Evolutionary conservation across 768 basidiomycete species (phyloP).

Genomic region (Tremella mesenterica): DNA sequence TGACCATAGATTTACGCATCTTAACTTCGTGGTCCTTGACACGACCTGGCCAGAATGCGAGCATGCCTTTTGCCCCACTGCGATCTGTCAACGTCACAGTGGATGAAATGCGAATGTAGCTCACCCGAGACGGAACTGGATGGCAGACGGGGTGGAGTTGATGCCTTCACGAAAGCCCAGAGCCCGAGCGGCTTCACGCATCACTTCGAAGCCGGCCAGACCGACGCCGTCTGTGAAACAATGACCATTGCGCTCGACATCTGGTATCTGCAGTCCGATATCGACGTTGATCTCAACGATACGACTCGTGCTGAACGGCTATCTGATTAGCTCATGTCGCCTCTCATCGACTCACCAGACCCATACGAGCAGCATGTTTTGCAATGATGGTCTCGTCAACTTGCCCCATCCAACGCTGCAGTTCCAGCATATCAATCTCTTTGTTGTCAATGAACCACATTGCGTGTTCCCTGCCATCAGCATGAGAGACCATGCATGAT

Average conservation of each 20-base stretch:
- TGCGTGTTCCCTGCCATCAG: slow-evolving; percentile 35
- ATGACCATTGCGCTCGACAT: slow-evolving; percentile 27
- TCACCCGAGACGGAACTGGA: slow-evolving; percentile 42
- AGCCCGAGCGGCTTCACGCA: slow-evolving; percentile 28
- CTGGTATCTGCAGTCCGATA: slow-evolving; percentile 13
- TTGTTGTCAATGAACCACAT: slow-evolving; percentile 40
- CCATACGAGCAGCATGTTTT: slow-evolving; percentile 41
- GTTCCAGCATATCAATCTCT: slow-evolving; percentile 20
- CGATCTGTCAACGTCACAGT: slow-evolving; percentile 3
- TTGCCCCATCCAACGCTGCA: slow-evolving; percentile 38
- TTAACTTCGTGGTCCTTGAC: slow-evolving; percentile 24
- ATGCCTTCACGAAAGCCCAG: slow-evolving; percentile 27
- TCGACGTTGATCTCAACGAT: slow-evolving; percentile 30
- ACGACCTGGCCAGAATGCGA: slow-evolving; percentile 31
- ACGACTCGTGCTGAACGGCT: slow-evolving; percentile 41
- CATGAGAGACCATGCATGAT: background rate
- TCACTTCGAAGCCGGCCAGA: slow-evolving; percentile 30
- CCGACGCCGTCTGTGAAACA: slow-evolving; percentile 43
- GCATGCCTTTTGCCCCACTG: slow-evolving; percentile 41
- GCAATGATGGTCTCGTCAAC: slow-evolving; percentile 40
- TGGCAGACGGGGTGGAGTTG: slow-evolving; percentile 34
- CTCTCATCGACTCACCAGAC: slow-evolving; percentile 21
- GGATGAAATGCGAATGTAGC: background rate
- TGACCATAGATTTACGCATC: slow-evolving; percentile 33
- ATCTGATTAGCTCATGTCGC: background rate